Percentiles rank a stretch among this genome's conserved stretches.
Evolutionary conservation across 2,329 filamentous ascomycete genomes (phyloP).

Genomic region (Trichoderma sp.): DNA sequence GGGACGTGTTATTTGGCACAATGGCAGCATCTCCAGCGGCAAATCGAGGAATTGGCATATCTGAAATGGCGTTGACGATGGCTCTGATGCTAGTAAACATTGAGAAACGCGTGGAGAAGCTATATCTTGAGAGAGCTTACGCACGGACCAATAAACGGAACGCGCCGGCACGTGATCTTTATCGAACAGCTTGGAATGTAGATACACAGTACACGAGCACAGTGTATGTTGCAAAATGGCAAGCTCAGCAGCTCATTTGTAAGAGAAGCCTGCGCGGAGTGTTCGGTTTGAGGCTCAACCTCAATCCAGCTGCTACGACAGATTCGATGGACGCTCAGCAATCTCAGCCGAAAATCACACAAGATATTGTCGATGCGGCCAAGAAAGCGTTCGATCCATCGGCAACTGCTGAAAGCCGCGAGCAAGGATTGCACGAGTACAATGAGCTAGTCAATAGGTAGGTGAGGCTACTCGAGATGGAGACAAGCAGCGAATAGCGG

Average conservation of each 20-base stretch:
- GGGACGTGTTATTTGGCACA: not conserved
- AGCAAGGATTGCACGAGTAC: slow-evolving; percentile 44
- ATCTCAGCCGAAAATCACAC: slow-evolving; percentile 37
- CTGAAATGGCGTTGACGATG: slow-evolving; percentile 17
- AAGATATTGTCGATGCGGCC: slow-evolving; percentile 44
- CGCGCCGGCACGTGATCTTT: slow-evolving; percentile 26
- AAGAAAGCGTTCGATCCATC: slow-evolving; percentile 53
- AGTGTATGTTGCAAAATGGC: not conserved
- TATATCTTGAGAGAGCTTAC: slow-evolving; percentile 4
- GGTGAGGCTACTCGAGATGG: slow-evolving; percentile 22
- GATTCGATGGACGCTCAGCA: slow-evolving; percentile 30
- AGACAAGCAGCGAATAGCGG: not conserved
- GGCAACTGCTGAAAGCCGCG: slow-evolving; percentile 37
- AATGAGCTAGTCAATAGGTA: slow-evolving; percentile 54
- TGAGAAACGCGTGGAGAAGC: slow-evolving; percentile 13
- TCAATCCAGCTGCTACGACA: slow-evolving; percentile 31
- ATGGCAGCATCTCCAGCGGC: slow-evolving; percentile 5
- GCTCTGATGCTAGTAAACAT: slow-evolving; percentile 16
- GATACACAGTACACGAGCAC: not conserved
- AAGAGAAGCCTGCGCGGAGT: not conserved
- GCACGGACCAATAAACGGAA: slow-evolving; percentile 14
- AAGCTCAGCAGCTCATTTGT: not conserved
- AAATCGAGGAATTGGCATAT: slow-evolving; percentile 22
- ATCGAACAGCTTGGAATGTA: not conserved
- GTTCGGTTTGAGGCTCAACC: not conserved